Conservation (phyloP, 2,329 filamentous ascomycete species). For the Pyrenochaeta sp. region DNA sequence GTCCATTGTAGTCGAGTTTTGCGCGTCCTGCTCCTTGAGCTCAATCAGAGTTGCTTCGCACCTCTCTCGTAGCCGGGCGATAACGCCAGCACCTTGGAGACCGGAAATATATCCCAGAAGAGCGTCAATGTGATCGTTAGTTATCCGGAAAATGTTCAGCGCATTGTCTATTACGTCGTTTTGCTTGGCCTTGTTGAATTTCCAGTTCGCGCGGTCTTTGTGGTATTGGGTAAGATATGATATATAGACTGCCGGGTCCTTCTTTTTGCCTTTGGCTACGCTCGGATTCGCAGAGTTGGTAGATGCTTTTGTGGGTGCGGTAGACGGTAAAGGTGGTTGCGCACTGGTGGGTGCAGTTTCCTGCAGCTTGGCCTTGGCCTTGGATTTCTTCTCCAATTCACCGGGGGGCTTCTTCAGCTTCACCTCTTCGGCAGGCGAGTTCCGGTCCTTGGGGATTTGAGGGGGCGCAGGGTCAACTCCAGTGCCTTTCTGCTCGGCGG, state of each 20-base stretch:
- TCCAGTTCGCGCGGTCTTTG: constrained; percentile 76
- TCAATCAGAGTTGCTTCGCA: constrained; percentile 68
- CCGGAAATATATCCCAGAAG: constrained; percentile 82
- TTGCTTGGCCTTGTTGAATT: constrained; percentile 96
- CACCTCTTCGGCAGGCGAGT: constrained; percentile 23
- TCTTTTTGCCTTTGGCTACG: constrained; percentile 40
- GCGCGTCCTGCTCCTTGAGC: constrained; percentile 52
- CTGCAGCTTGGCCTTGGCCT: constrained; percentile 11
- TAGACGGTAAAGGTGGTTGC: background rate
- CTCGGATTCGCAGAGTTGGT: constrained; percentile 1
- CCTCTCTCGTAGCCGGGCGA: constrained; percentile 69
- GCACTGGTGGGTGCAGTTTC: background rate
- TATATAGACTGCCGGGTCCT: constrained; percentile 70
- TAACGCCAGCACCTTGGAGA: constrained; percentile 75
- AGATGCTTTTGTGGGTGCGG: background rate
- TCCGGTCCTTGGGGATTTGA: constrained; percentile 33
- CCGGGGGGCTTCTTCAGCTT: constrained; percentile 20
- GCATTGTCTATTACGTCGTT: constrained; percentile 83
- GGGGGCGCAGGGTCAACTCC: constrained; percentile 28
- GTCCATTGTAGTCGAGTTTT: constrained; percentile 39
- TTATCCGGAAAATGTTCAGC: constrained; percentile 75
- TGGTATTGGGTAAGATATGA: constrained; percentile 81
- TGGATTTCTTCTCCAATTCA: constrained; percentile 24
- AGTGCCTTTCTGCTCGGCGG: constrained; percentile 39
- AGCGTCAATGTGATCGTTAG: constrained; percentile 70